Conservation (phyloP, 2,329 filamentous ascomycete species). For the Ustulina deusta region DNA sequence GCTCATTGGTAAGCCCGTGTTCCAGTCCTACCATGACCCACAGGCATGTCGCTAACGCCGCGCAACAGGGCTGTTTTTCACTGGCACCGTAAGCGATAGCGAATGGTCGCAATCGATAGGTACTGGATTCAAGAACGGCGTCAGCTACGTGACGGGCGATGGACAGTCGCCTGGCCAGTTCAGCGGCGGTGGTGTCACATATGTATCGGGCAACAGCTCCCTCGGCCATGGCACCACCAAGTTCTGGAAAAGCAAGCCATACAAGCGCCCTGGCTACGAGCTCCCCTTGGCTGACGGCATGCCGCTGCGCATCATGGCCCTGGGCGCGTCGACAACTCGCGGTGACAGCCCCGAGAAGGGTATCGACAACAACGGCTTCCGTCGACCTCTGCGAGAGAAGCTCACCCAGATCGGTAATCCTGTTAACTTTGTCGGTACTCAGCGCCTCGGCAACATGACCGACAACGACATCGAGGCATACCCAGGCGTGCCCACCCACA, state of each 20-base stretch:
- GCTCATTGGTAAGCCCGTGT: constrained; percentile 43
- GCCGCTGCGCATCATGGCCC: constrained; percentile 51
- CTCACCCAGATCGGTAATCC: constrained; percentile 50
- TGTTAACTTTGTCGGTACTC: constrained; percentile 53
- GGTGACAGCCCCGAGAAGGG: constrained; percentile 50
- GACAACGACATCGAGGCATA: constrained; percentile 53
- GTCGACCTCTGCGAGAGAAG: constrained; percentile 52
- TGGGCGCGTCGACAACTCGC: constrained; percentile 51
- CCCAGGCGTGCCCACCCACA: constrained; percentile 48
- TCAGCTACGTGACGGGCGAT: constrained; percentile 42
- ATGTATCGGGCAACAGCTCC: constrained; percentile 47
- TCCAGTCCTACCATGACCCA: background rate
- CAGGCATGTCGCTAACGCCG: constrained; percentile 28
- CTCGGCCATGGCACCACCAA: constrained; percentile 43
- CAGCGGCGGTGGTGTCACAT: constrained; percentile 42
- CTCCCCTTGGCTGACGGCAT: constrained; percentile 50
- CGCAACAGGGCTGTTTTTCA: constrained; percentile 45
- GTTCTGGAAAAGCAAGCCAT: constrained; percentile 47
- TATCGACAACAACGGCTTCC: constrained; percentile 52
- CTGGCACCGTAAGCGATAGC: constrained; percentile 46
- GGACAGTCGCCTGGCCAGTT: constrained; percentile 27
- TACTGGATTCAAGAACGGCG: constrained; percentile 47
- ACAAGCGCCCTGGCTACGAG: constrained; percentile 49
- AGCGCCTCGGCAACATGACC: constrained; percentile 52
- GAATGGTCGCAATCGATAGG: constrained; percentile 49